phyloP scores from a whole-genome alignment of 1,284 basidiomycete species.

The Hemileia vastatrix region DNA sequence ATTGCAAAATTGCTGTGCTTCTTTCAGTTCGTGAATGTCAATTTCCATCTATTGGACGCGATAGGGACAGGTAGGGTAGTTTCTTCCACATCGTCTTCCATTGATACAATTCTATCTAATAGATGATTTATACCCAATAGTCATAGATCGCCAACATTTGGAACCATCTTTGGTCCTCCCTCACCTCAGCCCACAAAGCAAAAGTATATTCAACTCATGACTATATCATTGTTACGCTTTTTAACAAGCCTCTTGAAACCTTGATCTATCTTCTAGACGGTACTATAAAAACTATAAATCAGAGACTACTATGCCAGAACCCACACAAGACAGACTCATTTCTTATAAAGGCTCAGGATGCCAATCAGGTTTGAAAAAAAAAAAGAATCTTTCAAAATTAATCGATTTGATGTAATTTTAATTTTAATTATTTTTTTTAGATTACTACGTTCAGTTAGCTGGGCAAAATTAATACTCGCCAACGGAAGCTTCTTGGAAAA shows the following conservation, averaged over 20 bases:
- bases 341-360: conserved; percentile 1
- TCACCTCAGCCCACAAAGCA: too few relatives aligned
- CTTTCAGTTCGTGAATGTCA: neutral
- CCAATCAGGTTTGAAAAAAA: neutral
- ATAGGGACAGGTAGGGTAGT: neutral
- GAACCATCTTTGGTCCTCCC: neutral
- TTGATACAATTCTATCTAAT: neutral
- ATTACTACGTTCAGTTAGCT: too few relatives aligned
- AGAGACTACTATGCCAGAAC: neutral
- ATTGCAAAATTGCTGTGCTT: neutral
- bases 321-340: neutral
- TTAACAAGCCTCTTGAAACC: neutral
- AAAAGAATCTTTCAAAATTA: neutral
- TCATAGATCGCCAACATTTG: neutral
- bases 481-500: too few relatives aligned
- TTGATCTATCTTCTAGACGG: neutral
- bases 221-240: neutral
- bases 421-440: too few relatives aligned
- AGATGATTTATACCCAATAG: neutral
- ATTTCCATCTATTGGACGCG: neutral
- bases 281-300: neutral
- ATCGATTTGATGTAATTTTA: too few relatives aligned
- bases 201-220: too few relatives aligned
- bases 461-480: too few relatives aligned
- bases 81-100: neutral